Evolutionary conservation across 208 protist genomes (phyloP).

Genomic region (Endotrypanum monterogeii): DNA sequence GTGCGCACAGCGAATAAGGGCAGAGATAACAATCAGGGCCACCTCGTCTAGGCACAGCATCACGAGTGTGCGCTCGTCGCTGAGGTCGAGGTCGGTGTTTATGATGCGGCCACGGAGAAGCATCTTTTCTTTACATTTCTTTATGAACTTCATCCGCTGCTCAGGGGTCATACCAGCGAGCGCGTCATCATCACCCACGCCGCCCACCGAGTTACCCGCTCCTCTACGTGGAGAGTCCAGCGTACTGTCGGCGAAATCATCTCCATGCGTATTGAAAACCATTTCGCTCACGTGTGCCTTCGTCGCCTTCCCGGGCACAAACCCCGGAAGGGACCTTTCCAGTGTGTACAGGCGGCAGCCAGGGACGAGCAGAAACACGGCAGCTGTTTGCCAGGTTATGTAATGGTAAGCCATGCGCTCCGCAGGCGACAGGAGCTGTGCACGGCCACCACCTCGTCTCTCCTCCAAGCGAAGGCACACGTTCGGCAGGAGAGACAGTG

Average conservation of each 20-base stretch:
- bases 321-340: background rate
- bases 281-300: background rate
- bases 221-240: background rate
- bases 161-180: background rate
- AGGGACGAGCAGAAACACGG: background rate
- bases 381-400: background rate
- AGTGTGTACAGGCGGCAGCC: background rate
- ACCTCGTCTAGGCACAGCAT: background rate
- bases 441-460: background rate
- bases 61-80: background rate
- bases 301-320: background rate
- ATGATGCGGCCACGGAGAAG: background rate
- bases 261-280: no score
- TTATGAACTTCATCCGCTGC: background rate
- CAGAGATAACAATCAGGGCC: no score
- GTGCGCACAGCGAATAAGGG: background rate
- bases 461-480: slow-evolving; percentile 2
- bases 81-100: background rate
- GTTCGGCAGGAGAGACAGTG: background rate
- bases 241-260: background rate
- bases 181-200: background rate
- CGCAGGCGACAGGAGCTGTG: slow-evolving; percentile 4
- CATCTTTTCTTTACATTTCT: background rate
- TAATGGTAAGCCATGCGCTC: slow-evolving; percentile 1
- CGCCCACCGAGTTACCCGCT: background rate